These are phyloP conservation scores for Pseudozyma hubeiensis DNA, from an alignment of 1,284 basidiomycete species.

Conservation along the genomic window DNA sequence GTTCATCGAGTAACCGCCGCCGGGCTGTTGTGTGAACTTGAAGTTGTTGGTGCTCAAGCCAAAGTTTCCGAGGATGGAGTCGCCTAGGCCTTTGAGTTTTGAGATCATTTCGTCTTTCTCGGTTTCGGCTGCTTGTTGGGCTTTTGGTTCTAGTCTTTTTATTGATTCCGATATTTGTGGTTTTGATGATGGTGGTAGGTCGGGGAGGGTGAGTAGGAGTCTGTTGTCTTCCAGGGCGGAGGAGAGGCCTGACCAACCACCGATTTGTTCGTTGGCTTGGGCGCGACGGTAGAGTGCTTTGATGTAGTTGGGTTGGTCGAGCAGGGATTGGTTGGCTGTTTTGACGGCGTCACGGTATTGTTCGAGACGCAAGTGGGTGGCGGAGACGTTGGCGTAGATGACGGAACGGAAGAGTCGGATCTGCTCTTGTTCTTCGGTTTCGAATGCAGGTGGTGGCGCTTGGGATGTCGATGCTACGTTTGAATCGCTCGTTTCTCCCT, in stretches of 20 bases:
- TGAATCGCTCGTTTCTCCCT: not conserved
- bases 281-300: constrained; percentile 91
- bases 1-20: constrained; percentile 90
- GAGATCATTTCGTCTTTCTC: constrained; percentile 92
- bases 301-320: constrained; percentile 83
- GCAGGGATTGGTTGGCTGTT: constrained; percentile 80
- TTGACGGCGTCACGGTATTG: constrained; percentile 76
- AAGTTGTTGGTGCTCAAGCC: constrained; percentile 74
- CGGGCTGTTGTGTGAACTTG: constrained; percentile 85
- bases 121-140: constrained; percentile 81
- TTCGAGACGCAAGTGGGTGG: constrained; percentile 78
- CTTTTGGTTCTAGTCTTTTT: constrained; percentile 72
- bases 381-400: constrained; percentile 82
- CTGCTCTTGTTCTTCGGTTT: constrained; percentile 40
- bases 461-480: not conserved
- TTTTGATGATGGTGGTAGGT: constrained; percentile 73
- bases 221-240: constrained; percentile 82
- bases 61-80: constrained; percentile 77
- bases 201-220: constrained; percentile 76
- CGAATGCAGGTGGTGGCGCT: not conserved
- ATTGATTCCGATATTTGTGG: constrained; percentile 24
- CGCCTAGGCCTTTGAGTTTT: constrained; percentile 92
- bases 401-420: constrained; percentile 39
- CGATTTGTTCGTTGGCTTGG: constrained; percentile 81
- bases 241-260: constrained; percentile 83